Evolutionary conservation across 768 basidiomycete species (phyloP).

Genomic region (Chalciporus pseudorubinellus): DNA sequence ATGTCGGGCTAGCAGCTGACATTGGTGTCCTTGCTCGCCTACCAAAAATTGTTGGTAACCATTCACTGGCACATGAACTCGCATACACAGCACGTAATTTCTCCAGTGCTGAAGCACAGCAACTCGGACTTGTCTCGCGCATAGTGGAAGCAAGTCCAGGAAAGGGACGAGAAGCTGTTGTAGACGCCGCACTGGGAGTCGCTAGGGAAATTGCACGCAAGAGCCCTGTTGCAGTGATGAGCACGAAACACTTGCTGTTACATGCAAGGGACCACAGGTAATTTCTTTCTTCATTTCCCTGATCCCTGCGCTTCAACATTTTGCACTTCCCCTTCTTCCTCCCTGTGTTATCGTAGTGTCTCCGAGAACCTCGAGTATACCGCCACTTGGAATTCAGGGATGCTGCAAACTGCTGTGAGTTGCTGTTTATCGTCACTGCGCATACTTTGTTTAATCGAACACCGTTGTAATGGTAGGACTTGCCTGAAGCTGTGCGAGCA

Average conservation of each 20-base stretch:
- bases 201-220: slow-evolving; percentile 68
- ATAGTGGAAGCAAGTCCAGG: slow-evolving; percentile 52
- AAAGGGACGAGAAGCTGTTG: slow-evolving; percentile 56
- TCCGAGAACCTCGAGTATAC: slow-evolving; percentile 56
- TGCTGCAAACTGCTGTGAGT: slow-evolving; percentile 49
- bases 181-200: slow-evolving; percentile 60
- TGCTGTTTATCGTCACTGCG: neutral
- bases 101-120: slow-evolving; percentile 59
- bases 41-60: slow-evolving; percentile 74
- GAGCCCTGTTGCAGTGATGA: slow-evolving; percentile 73
- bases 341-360: slow-evolving; percentile 19
- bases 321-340: neutral
- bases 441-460: too few species aligned
- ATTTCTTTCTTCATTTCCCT: neutral
- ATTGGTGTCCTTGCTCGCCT: slow-evolving; percentile 83
- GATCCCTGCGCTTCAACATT: neutral
- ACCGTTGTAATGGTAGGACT: slow-evolving; percentile 1
- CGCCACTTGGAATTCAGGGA: slow-evolving; percentile 52
- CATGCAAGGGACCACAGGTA: slow-evolving; percentile 81
- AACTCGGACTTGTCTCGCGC: slow-evolving; percentile 71
- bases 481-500: slow-evolving; percentile 5
- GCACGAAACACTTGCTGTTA: slow-evolving; percentile 74
- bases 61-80: slow-evolving; percentile 69
- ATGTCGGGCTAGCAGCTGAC: slow-evolving; percentile 84
- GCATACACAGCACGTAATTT: slow-evolving; percentile 77